Evolutionary conservation across 1,284 basidiomycete genomes (phyloP).

Genomic region (Clitocybe nebularis): DNA sequence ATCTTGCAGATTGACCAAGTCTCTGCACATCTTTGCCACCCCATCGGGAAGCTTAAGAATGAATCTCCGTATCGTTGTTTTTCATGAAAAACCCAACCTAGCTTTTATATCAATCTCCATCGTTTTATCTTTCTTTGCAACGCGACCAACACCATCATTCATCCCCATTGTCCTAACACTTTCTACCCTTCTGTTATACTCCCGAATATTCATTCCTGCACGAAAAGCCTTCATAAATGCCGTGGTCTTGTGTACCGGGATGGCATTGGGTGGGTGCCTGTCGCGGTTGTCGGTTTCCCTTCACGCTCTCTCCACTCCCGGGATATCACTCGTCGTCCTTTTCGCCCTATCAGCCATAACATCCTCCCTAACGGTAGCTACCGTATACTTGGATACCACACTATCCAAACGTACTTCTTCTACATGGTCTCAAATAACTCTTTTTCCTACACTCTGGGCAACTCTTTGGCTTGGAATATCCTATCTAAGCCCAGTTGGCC

Average conservation of each 20-base stretch:
- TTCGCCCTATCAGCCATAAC: constrained; percentile 35
- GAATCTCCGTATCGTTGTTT: constrained; percentile 23
- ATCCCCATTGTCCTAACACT: constrained; percentile 47
- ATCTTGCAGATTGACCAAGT: no score
- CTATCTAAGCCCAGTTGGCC: constrained; percentile 58
- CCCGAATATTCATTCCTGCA: constrained; percentile 38
- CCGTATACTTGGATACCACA: constrained; percentile 37
- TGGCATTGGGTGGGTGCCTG: constrained; percentile 44
- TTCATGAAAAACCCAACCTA: constrained; percentile 32
- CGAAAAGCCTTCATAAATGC: constrained; percentile 28
- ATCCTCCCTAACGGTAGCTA: constrained; percentile 39
- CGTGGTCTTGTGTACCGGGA: constrained; percentile 32
- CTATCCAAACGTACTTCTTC: constrained; percentile 27
- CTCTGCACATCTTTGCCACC: no score
- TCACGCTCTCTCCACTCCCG: constrained; percentile 52
- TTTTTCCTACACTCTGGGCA: constrained; percentile 71
- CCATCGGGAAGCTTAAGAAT: not conserved
- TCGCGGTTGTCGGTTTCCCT: constrained; percentile 47
- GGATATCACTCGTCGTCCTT: constrained; percentile 44
- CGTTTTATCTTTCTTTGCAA: constrained; percentile 38
- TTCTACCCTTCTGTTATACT: constrained; percentile 46
- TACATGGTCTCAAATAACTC: constrained; percentile 40
- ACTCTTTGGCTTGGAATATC: constrained; percentile 52
- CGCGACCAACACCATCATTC: constrained; percentile 48
- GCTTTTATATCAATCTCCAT: constrained; percentile 35